Percentiles rank a stretch among this genome's conserved stretches.
These are phyloP conservation scores for Spiraea crenata DNA, from an alignment of 331 rosid genomes.

Conservation along the genomic window DNA sequence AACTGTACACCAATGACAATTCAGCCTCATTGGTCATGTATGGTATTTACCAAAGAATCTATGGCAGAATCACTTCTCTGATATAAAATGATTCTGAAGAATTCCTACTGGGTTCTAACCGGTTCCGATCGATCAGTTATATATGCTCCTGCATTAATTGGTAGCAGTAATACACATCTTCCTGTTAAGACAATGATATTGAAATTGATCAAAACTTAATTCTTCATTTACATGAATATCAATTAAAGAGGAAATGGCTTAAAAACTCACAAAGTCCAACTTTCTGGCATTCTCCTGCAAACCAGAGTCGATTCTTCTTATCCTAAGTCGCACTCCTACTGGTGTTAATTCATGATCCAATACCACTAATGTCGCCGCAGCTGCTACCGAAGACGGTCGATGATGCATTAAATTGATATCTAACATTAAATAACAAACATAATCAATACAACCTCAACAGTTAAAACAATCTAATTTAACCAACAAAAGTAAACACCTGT, in stretches of 20 bases:
- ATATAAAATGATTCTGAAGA: background rate
- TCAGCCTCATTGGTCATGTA: constrained; percentile 14
- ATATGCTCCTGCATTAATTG: constrained; percentile 44
- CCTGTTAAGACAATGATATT: constrained; percentile 33
- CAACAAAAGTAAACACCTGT: constrained; percentile 38
- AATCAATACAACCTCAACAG: background rate
- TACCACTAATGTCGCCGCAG: constrained; percentile 64
- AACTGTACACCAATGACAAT: constrained; percentile 28
- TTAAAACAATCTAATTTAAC: background rate
- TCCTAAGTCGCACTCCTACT: constrained; percentile 48
- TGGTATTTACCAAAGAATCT: constrained; percentile 15
- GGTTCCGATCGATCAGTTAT: background rate
- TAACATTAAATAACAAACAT: constrained; percentile 30
- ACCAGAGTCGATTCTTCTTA: constrained; percentile 7
- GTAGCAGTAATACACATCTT: constrained; percentile 49
- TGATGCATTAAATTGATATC: constrained; percentile 58
- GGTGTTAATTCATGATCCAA: constrained; percentile 48
- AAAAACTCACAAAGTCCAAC: constrained; percentile 46
- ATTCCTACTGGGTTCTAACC: background rate
- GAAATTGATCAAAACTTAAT: constrained; percentile 6
- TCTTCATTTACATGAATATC: background rate
- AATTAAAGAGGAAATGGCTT: no score
- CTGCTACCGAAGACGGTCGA: constrained; percentile 70
- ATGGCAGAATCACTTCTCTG: constrained; percentile 35
- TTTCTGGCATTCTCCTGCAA: background rate